phyloP scores from a whole-genome alignment of 1,284 basidiomycete genomes.

The Phlebopus sp. region DNA sequence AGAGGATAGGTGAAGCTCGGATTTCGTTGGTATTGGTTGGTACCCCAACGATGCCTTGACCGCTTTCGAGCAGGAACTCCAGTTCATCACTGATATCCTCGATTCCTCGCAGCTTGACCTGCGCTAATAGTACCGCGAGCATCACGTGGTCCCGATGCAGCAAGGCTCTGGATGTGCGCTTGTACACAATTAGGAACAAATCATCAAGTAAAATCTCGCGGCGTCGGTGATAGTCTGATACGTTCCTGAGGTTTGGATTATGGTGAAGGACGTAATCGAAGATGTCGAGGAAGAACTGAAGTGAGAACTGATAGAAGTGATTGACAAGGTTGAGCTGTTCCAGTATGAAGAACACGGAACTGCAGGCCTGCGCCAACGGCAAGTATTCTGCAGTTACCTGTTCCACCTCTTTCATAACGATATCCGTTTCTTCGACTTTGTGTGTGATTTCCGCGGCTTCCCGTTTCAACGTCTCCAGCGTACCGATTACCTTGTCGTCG shows the following conservation, averaged over 20 bases:
- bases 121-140: conserved; percentile 87
- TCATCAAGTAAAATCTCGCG: conserved; percentile 87
- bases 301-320: conserved; percentile 99
- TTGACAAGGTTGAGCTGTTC: conserved; percentile 93
- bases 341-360: conserved; percentile 95
- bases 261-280: conserved; percentile 93
- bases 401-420: conserved; percentile 95
- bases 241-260: conserved; percentile 83
- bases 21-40: conserved; percentile 36
- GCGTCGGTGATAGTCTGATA: conserved; percentile 74
- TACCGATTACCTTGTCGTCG: conserved; percentile 98
- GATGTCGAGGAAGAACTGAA: conserved; percentile 97
- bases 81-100: conserved; percentile 84
- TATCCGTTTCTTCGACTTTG: conserved; percentile 97
- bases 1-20: conserved; percentile 47
- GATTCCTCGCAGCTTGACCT: conserved; percentile 80
- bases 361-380: conserved; percentile 94
- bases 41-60: conserved; percentile 58
- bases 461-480: conserved; percentile 93
- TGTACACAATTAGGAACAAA: conserved; percentile 88
- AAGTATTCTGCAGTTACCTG: conserved; percentile 94
- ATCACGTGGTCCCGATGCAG: conserved; percentile 92
- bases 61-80: conserved; percentile 88
- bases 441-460: conserved; percentile 96
- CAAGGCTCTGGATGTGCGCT: conserved; percentile 87